Conservation (phyloP, 306 rosid species). For the Ormosia semicastrata region DNA sequence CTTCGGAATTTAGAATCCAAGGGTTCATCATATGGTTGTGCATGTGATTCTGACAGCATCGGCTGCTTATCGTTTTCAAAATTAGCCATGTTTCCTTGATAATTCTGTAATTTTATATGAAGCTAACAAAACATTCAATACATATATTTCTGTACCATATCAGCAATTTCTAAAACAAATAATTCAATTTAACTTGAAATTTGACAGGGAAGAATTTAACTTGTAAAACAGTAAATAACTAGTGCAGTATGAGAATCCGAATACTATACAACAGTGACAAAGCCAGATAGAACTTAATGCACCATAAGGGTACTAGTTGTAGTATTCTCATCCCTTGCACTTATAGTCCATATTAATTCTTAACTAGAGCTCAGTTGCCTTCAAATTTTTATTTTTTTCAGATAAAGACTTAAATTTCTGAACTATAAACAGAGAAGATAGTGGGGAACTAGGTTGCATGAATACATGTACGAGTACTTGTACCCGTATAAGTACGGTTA, state of each 20-base stretch:
- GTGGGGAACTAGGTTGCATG: too few species aligned
- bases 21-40: slow-evolving; percentile 34
- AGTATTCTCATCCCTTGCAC: not conserved
- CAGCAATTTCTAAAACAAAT: not conserved
- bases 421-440: not conserved
- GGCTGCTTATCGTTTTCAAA: slow-evolving; percentile 62
- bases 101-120: slow-evolving; percentile 16
- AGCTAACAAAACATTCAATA: not conserved
- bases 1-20: slow-evolving; percentile 36
- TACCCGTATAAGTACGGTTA: too few species aligned
- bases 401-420: not conserved
- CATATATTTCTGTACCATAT: not conserved
- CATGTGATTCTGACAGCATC: slow-evolving; percentile 48
- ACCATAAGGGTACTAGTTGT: not conserved
- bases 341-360: not conserved
- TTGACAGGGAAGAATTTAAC: not conserved
- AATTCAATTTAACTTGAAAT: not conserved
- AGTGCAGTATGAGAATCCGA: slow-evolving; percentile 5
- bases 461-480: too few species aligned
- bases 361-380: not conserved
- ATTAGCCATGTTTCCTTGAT: slow-evolving; percentile 48
- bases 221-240: not conserved
- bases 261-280: not conserved
- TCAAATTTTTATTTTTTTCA: not conserved
- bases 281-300: slow-evolving; percentile 9